A percentile compares a stretch with the other conserved stretches of the same genome.
Conservation (phyloP, 805 yeast species). For the Saturnispora dispora region DNA sequence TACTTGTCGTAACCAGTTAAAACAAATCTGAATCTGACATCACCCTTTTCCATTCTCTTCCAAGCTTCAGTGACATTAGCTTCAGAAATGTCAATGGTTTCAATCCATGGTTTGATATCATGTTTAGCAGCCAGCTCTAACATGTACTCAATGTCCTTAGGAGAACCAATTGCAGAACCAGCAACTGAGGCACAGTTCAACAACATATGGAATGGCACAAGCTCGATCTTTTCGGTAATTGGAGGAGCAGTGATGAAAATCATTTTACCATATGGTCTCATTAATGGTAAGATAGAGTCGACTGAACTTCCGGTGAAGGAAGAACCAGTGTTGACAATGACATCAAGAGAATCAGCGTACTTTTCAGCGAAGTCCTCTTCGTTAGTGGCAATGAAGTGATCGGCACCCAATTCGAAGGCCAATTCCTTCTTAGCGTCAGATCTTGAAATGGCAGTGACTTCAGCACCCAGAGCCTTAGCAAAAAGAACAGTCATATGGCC, state of each 20-base stretch:
- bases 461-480: slow-evolving; percentile 53
- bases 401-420: slow-evolving; percentile 44
- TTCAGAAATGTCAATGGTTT: slow-evolving; percentile 38
- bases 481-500: slow-evolving; percentile 41
- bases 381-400: slow-evolving; percentile 43
- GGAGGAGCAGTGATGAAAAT: slow-evolving; percentile 26
- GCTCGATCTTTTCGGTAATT: slow-evolving; percentile 28
- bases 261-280: slow-evolving; percentile 28
- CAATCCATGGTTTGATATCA: slow-evolving; percentile 41
- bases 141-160: slow-evolving; percentile 37
- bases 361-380: slow-evolving; percentile 35
- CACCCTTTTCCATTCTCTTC: slow-evolving; percentile 38
- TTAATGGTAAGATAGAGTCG: slow-evolving; percentile 19
- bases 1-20: slow-evolving; percentile 38
- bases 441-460: slow-evolving; percentile 50
- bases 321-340: slow-evolving; percentile 41
- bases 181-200: slow-evolving; percentile 23
- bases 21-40: slow-evolving; percentile 45
- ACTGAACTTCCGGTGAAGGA: slow-evolving; percentile 27
- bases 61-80: slow-evolving; percentile 35
- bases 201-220: slow-evolving; percentile 30
- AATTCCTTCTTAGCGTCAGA: slow-evolving; percentile 38
- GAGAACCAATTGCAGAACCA: slow-evolving; percentile 35
- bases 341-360: slow-evolving; percentile 32
- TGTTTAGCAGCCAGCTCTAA: slow-evolving; percentile 38